Conservation (phyloP, 495 filamentous ascomycete species). For the Collariella sp. region DNA sequence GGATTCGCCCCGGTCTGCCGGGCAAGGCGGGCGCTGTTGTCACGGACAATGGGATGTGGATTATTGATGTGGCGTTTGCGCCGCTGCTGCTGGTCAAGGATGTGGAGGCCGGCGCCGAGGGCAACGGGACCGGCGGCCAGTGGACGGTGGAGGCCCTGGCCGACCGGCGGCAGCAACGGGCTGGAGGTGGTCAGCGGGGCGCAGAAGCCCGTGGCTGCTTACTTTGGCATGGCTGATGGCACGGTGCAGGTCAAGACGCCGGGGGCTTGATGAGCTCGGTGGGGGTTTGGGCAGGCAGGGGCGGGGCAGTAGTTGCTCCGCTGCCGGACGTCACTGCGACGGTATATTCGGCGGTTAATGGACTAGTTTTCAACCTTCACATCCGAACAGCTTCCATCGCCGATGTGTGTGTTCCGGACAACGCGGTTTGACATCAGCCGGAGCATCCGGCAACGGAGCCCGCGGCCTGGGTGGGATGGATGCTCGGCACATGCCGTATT, state of each 20-base stretch:
- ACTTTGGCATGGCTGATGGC: constrained; percentile 80
- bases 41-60: constrained; percentile 90
- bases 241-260: constrained; percentile 36
- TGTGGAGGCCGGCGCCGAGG: constrained; percentile 17
- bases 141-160: constrained; percentile 75
- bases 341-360: neutral
- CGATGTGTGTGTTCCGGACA: neutral
- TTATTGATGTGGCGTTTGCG: constrained; percentile 83
- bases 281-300: neutral
- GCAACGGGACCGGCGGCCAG: constrained; percentile 46
- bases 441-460: no score
- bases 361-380: neutral
- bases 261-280: constrained; percentile 32
- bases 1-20: constrained; percentile 56
- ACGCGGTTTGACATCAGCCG: neutral
- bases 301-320: no score
- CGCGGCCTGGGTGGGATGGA: no score
- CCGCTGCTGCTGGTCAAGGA: constrained; percentile 58
- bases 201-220: constrained; percentile 85
- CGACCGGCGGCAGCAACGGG: constrained; percentile 57
- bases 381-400: neutral
- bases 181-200: constrained; percentile 58
- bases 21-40: constrained; percentile 73
- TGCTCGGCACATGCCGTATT: no score
- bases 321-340: no score